Evolutionary conservation across 352 stramenopile genomes (phyloP).

Genomic region (Phytopythium delawarense): DNA sequence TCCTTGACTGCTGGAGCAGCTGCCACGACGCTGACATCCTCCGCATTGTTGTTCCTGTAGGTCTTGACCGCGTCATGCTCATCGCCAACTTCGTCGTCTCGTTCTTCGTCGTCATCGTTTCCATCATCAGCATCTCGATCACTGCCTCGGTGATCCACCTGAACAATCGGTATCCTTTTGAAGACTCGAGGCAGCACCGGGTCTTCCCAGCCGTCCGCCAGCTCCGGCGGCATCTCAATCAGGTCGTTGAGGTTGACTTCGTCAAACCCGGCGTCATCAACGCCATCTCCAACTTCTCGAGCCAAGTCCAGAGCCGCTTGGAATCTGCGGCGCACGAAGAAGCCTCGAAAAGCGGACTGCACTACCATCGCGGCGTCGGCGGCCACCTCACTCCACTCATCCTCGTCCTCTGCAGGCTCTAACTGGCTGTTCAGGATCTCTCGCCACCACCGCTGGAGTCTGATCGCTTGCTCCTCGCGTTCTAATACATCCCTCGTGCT

Average conservation of each 20-base stretch:
- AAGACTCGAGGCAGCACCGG: constrained; percentile 24
- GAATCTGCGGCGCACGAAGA: constrained; percentile 63
- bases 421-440: neutral
- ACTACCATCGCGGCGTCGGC: constrained; percentile 38
- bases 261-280: constrained; percentile 28
- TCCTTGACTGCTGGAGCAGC: constrained; percentile 13
- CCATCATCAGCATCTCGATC: neutral
- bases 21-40: neutral
- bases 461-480: neutral
- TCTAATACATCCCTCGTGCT: neutral
- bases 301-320: constrained; percentile 52
- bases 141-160: neutral
- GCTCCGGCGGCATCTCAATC: constrained; percentile 46
- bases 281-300: constrained; percentile 17
- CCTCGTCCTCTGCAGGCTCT: neutral
- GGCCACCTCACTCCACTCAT: constrained; percentile 3
- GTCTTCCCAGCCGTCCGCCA: constrained; percentile 57
- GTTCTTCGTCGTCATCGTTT: constrained; percentile 8
- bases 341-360: constrained; percentile 70
- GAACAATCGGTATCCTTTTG: neutral
- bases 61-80: neutral
- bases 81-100: constrained; percentile 4
- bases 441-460: constrained; percentile 1
- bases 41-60: neutral
- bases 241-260: constrained; percentile 58